These are phyloP conservation scores for Phlyctochytrium arcticum DNA, from an alignment of 192 early-diverging fungal species.

Conservation along the genomic window DNA sequence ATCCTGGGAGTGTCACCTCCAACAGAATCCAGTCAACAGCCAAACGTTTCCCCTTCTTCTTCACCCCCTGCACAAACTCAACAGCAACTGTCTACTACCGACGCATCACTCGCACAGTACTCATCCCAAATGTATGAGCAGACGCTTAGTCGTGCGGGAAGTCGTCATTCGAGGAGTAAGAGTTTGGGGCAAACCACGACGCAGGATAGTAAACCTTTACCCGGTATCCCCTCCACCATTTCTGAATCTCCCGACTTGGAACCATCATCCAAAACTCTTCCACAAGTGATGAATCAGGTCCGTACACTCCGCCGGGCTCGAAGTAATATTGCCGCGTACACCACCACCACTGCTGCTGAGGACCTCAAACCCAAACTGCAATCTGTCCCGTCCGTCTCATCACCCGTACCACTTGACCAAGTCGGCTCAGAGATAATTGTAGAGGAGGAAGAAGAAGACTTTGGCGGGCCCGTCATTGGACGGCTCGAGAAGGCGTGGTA, in stretches of 20 bases:
- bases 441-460: conserved; percentile 5
- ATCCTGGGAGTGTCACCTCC: neutral
- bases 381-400: no score
- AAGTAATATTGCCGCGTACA: conserved; percentile 6
- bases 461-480: conserved; percentile 17
- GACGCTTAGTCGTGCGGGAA: neutral
- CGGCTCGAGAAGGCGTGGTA: conserved; percentile 18
- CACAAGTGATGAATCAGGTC: neutral
- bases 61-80: neutral
- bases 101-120: neutral
- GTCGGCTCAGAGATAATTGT: no score
- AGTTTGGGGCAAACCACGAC: neutral
- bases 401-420: no score
- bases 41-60: neutral
- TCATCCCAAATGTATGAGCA: neutral
- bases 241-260: neutral
- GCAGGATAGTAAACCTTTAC: no score
- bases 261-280: neutral
- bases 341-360: no score
- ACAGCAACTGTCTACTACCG: no score
- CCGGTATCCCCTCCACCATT: neutral
- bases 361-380: no score
- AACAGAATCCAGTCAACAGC: neutral
- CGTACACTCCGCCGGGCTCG: conserved; percentile 12
- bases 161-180: neutral